Evolutionary conservation across 495 filamentous ascomycete species (phyloP).

Genomic region (Hyaloscypha variabilis): DNA sequence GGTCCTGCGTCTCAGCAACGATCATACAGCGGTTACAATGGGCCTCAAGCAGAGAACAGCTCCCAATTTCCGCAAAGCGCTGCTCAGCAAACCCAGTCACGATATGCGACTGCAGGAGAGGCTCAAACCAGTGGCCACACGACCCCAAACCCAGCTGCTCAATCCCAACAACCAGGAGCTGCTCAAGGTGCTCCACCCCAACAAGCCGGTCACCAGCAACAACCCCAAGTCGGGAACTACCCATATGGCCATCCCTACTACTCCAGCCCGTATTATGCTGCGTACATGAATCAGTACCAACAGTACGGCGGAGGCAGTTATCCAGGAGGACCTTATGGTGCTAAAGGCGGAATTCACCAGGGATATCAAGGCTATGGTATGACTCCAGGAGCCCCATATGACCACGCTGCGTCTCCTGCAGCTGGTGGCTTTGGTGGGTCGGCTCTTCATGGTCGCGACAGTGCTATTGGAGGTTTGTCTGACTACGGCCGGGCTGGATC

Average conservation of each 20-base stretch:
- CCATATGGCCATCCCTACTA: conserved; percentile 81
- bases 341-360: conserved; percentile 77
- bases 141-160: conserved; percentile 81
- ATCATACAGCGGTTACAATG: conserved; percentile 74
- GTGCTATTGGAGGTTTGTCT: conserved; percentile 53
- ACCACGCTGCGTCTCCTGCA: conserved; percentile 77
- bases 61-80: conserved; percentile 75
- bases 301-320: conserved; percentile 70
- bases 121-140: conserved; percentile 83
- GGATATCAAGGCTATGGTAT: conserved; percentile 78
- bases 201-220: conserved; percentile 57
- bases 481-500: conserved; percentile 80
- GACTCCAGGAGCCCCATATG: conserved; percentile 71
- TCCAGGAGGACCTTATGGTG: conserved; percentile 68
- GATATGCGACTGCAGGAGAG: conserved; percentile 70
- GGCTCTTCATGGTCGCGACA: conserved; percentile 69
- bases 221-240: conserved; percentile 68
- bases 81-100: conserved; percentile 61
- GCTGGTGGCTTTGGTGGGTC: conserved; percentile 68
- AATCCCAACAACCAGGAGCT: conserved; percentile 51
- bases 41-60: conserved; percentile 69
- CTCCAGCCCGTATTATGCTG: conserved; percentile 74
- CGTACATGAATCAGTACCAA: conserved; percentile 76
- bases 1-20: conserved; percentile 68
- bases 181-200: conserved; percentile 55